A percentile compares a stretch with the other conserved stretches of the same genome.
Evolutionary conservation across 805 yeast species (phyloP).

Genomic region (Lipomyces spencermartinsiae): DNA sequence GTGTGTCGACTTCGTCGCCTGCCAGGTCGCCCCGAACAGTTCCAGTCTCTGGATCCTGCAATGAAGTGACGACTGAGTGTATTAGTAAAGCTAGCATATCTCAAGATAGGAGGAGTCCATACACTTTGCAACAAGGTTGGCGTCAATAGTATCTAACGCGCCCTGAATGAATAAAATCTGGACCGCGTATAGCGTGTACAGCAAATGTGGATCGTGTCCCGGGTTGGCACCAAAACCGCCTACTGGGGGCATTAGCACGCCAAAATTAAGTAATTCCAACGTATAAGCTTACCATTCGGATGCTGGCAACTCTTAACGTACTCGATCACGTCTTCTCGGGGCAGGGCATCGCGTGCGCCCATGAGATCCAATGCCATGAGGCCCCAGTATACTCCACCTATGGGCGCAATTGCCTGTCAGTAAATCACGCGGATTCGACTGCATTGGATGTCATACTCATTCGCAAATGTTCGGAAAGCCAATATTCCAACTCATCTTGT

Average conservation of each 20-base stretch:
- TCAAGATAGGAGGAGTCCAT: slow-evolving; percentile 39
- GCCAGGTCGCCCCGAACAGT: slow-evolving; percentile 58
- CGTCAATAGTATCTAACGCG: slow-evolving; percentile 54
- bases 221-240: slow-evolving; percentile 95
- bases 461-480: slow-evolving; percentile 89
- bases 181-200: slow-evolving; percentile 83
- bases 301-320: slow-evolving; percentile 73
- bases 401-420: background rate
- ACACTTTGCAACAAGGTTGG: slow-evolving; percentile 49
- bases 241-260: background rate
- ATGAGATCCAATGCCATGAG: slow-evolving; percentile 73
- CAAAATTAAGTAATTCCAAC: background rate
- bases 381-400: slow-evolving; percentile 93
- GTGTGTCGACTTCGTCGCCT: slow-evolving; percentile 90
- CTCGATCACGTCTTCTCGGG: slow-evolving; percentile 65
- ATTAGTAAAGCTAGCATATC: background rate
- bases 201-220: slow-evolving; percentile 83
- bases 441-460: slow-evolving; percentile 52
- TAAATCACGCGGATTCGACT: background rate
- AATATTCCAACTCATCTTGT: slow-evolving; percentile 72
- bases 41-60: slow-evolving; percentile 65
- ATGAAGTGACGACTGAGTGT: slow-evolving; percentile 42
- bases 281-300: slow-evolving; percentile 41
- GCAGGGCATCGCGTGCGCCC: slow-evolving; percentile 61
- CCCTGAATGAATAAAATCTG: slow-evolving; percentile 77